Evolutionary conservation across 179 eudicot species (phyloP).

Genomic region (Spergularia azorica): DNA sequence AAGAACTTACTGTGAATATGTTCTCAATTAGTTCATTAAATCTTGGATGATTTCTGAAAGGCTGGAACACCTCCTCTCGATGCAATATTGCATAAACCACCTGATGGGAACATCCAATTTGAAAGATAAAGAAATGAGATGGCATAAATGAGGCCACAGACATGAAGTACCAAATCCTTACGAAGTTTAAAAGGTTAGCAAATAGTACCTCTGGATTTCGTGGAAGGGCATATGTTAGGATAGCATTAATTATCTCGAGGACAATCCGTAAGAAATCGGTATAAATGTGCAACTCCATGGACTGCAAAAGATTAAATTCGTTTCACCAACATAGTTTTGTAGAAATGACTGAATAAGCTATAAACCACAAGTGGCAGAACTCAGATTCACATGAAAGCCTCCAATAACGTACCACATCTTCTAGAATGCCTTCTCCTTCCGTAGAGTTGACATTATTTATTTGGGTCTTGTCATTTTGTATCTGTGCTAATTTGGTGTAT

Average conservation of each 20-base stretch:
- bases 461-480: conserved; percentile 61
- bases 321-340: conserved; percentile 8
- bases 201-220: conserved; percentile 90
- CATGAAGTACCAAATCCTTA: not conserved
- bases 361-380: conserved; percentile 5
- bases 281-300: conserved; percentile 83
- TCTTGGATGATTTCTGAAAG: conserved; percentile 89
- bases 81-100: conserved; percentile 97
- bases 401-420: conserved; percentile 55
- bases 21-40: conserved; percentile 92
- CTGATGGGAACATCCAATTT: conserved; percentile 39
- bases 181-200: not conserved
- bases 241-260: conserved; percentile 87
- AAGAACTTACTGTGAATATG: conserved; percentile 71
- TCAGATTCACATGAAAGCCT: too few species aligned
- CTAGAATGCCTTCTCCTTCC: conserved; percentile 62
- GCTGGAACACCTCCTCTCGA: conserved; percentile 92
- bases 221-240: conserved; percentile 84
- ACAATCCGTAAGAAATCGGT: conserved; percentile 93
- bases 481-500: conserved; percentile 80
- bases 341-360: conserved; percentile 5
- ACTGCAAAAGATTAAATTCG: conserved; percentile 45
- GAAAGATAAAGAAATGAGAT: conserved; percentile 10
- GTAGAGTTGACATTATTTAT: conserved; percentile 40
- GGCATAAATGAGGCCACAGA: not conserved